Base-by-base conservation (phyloP, 768 basidiomycete species). In the Hebeloma cylindrosporum region DNA sequence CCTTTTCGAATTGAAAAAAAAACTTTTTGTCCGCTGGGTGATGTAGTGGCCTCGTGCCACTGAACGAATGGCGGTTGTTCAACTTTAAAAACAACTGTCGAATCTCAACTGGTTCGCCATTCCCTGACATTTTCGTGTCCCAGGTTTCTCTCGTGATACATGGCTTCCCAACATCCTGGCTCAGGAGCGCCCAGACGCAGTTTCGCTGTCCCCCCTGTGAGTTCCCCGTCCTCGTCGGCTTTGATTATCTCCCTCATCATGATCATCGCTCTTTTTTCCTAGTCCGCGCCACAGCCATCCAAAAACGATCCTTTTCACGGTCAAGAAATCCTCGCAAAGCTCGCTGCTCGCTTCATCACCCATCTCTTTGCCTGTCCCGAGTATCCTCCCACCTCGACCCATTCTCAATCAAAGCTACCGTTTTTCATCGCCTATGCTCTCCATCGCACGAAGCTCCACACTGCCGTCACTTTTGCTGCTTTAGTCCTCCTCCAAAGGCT, bases 291-390 rank as follows among this genome's bases (percentile, higher is more conserved):
- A 48, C 52, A 59, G 20, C 51, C 56, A 27, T 46, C 61, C 40
- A 63, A 71, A 51, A 52, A 59, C 3, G 82, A 86, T 57, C 79
- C 78, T 0, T 84, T 70, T 63, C 86, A 89, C 46, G 91, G 93
- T 28, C 87, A 93, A 61, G 88, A 89, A 61, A 67, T 69, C 16
- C 70, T 81, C 0, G 83, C 91, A 0, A 77, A 78, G 14, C 65
- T 91, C 34, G 82, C 84, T 40, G 82, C 77, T 0, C 75, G 86
- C 0, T 94, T 93, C 60, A 91, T 95, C 16, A 85, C 85, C 0
- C 85, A 89, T 40, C 74, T 93, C 0, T 94, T 93, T 59, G 81
- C 83, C 0, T 95, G 93, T 59, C 93, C 92, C 2, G 88, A 93
- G 49, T 73, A 82, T 21, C 86, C 90, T 3, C 81, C 88, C 8